These are phyloP conservation scores for Bassia scoparia DNA, from an alignment of 148 eudicot species.

Conservation along the genomic window DNA sequence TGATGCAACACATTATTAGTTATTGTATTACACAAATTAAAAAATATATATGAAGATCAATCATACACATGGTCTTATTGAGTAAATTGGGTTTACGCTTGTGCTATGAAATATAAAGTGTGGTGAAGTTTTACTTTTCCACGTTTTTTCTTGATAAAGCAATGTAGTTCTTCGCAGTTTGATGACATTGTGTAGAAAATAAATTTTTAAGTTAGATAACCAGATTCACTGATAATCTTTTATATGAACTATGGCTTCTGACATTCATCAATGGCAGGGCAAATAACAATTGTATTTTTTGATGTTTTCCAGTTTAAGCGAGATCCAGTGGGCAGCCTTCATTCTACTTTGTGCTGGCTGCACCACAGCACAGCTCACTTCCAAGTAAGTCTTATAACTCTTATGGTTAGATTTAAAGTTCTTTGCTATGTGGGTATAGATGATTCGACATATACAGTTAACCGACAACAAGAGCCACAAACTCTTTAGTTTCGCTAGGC, in stretches of 20 bases:
- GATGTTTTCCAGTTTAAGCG: conserved; percentile 64
- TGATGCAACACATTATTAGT: background rate
- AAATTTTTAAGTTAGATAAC: background rate
- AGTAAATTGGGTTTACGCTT: background rate
- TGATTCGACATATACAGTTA: background rate
- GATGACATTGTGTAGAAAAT: background rate
- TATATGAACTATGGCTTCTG: background rate
- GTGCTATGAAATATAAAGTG: background rate
- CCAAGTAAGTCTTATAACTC: conserved; percentile 57
- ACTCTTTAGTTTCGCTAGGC: background rate
- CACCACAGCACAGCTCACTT: conserved; percentile 93
- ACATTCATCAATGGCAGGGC: background rate
- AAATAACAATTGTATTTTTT: background rate
- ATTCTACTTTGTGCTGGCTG: conserved; percentile 91
- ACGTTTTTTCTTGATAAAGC: background rate
- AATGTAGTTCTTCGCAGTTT: background rate
- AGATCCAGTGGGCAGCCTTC: conserved; percentile 99
- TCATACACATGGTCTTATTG: background rate
- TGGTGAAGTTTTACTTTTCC: background rate
- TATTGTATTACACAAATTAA: background rate
- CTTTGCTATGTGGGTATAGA: background rate
- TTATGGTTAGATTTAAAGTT: background rate
- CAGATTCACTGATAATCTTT: background rate
- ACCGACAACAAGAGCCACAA: background rate
- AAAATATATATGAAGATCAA: background rate